Evolutionary conservation across 805 yeast species (phyloP).

Genomic region (Candida odintsovae): DNA sequence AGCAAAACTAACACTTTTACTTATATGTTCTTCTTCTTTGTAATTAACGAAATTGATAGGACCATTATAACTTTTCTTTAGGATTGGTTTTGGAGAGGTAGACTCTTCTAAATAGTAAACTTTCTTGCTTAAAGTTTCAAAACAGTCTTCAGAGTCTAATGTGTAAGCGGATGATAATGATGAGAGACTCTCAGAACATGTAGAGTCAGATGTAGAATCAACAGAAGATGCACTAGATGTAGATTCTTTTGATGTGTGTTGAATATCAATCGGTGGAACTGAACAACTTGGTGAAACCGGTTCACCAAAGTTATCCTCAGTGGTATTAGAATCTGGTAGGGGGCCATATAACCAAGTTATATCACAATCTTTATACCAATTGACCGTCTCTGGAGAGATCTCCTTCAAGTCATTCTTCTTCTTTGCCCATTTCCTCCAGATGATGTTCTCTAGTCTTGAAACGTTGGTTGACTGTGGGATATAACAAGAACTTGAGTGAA

Average conservation of each 20-base stretch:
- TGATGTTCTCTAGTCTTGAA: conserved; percentile 66
- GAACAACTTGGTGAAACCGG: background rate
- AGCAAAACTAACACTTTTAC: conserved; percentile 23
- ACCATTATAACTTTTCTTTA: conserved; percentile 13
- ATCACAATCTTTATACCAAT: conserved; percentile 94
- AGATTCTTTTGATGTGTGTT: background rate
- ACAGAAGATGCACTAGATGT: background rate
- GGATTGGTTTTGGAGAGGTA: conserved; percentile 15
- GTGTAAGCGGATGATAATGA: conserved; percentile 4
- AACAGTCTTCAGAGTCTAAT: conserved; percentile 2
- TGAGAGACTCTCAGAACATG: conserved; percentile 8
- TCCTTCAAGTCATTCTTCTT: conserved; percentile 51
- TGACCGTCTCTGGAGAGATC: conserved; percentile 75
- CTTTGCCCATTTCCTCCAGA: conserved; percentile 96
- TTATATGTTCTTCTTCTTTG: conserved; percentile 1
- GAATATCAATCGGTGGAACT: background rate
- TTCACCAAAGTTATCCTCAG: conserved; percentile 12
- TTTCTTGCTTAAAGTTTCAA: conserved; percentile 4
- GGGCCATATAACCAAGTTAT: conserved; percentile 98
- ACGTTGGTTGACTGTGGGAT: conserved; percentile 31
- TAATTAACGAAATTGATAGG: conserved; percentile 5
- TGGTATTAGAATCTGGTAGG: conserved; percentile 14
- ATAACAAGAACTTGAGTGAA: conserved; percentile 21
- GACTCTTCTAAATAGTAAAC: background rate
- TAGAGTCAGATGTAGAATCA: background rate